These are phyloP conservation scores for Rhizopogon rudus DNA, from an alignment of 768 basidiomycete genomes.

Conservation along the genomic window DNA sequence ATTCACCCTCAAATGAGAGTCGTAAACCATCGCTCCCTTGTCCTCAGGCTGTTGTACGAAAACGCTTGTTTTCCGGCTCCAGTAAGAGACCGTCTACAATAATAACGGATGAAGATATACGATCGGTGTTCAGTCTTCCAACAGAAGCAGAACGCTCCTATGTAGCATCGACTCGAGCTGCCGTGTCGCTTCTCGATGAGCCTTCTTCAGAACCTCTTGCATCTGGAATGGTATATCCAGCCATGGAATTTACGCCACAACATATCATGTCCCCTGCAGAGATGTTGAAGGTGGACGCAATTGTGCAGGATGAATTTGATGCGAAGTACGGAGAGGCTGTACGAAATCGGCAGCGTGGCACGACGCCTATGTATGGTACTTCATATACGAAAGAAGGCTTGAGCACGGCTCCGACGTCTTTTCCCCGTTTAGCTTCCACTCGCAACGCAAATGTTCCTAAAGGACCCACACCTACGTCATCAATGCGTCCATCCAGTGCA, in stretches of 20 bases:
- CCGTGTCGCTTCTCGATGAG: slow-evolving; percentile 49
- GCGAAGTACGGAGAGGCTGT: slow-evolving; percentile 11
- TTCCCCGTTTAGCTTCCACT: slow-evolving; percentile 12
- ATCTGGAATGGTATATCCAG: slow-evolving; percentile 26
- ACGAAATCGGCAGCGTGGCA: slow-evolving; percentile 28
- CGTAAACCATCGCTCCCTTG: slow-evolving; percentile 1
- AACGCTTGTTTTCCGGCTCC: slow-evolving; percentile 62
- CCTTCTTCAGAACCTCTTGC: slow-evolving; percentile 29
- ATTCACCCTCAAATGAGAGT: neutral
- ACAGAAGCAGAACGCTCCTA: slow-evolving; percentile 35
- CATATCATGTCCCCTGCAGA: slow-evolving; percentile 67
- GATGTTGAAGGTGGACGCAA: slow-evolving; percentile 55
- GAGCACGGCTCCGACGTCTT: slow-evolving; percentile 22
- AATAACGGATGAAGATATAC: slow-evolving; percentile 46
- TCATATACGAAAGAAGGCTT: slow-evolving; percentile 24
- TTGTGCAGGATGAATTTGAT: slow-evolving; percentile 30
- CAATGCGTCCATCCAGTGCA: slow-evolving; percentile 31
- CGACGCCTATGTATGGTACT: slow-evolving; percentile 30
- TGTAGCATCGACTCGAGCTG: slow-evolving; percentile 11
- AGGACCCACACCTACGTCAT: slow-evolving; percentile 13
- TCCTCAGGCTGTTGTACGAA: slow-evolving; percentile 25
- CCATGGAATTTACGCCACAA: slow-evolving; percentile 52
- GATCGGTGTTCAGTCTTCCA: slow-evolving; percentile 51
- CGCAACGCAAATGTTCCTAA: slow-evolving; percentile 15
- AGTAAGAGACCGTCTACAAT: slow-evolving; percentile 53